Conservation (phyloP, 352 stramenopile genomes). For the Poterioochromonas sp. region DNA sequence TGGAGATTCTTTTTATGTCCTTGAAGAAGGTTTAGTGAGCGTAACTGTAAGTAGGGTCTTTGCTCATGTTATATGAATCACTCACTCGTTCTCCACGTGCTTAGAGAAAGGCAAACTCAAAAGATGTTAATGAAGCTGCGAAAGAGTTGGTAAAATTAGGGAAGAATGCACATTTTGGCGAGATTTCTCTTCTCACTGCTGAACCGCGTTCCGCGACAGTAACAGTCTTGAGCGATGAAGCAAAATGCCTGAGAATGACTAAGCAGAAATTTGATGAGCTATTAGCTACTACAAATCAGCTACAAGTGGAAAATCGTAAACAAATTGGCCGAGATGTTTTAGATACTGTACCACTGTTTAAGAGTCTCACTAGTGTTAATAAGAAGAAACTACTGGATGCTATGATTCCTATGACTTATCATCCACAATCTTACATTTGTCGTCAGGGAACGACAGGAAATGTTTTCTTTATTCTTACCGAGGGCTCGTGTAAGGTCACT, state of each 20-base stretch:
- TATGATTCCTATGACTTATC: constrained; percentile 19
- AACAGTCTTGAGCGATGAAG: constrained; percentile 2
- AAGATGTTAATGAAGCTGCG: neutral
- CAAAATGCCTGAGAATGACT: constrained; percentile 19
- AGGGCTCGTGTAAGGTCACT: constrained; percentile 22
- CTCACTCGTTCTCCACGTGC: neutral
- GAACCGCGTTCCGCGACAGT: constrained; percentile 23
- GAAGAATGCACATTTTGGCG: constrained; percentile 13
- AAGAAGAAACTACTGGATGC: constrained; percentile 21
- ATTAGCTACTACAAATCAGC: neutral
- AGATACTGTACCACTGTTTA: constrained; percentile 13
- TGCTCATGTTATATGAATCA: neutral
- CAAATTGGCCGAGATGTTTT: constrained; percentile 11
- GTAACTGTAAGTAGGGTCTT: constrained; percentile 2
- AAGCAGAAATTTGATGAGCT: constrained; percentile 24
- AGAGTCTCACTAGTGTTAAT: neutral
- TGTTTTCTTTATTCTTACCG: constrained; percentile 31
- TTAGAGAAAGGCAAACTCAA: constrained; percentile 7
- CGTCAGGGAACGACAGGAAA: constrained; percentile 23
- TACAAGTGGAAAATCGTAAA: neutral
- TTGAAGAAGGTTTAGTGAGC: constrained; percentile 21
- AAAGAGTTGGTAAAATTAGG: neutral
- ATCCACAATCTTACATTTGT: constrained; percentile 14
- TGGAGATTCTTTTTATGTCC: constrained; percentile 31
- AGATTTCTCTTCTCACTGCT: constrained; percentile 5